These are phyloP conservation scores for Salinomyces thailandicus DNA, from an alignment of 2,329 filamentous ascomycete genomes.

Conservation along the genomic window DNA sequence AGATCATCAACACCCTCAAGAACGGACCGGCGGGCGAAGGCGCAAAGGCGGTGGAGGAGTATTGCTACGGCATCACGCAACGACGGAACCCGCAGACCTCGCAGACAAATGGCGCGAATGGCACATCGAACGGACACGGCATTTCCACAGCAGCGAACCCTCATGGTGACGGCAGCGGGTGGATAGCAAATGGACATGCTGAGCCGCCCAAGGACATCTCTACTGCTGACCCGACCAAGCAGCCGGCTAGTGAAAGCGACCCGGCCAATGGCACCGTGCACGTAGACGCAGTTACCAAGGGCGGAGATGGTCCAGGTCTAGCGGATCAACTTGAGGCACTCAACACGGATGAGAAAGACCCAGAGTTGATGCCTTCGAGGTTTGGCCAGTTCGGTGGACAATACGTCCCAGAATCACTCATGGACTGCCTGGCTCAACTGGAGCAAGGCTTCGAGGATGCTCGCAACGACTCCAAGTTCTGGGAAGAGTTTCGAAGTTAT, in stretches of 20 bases:
- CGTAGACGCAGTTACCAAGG: conserved; percentile 57
- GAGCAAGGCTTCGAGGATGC: conserved; percentile 85
- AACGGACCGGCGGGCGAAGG: conserved; percentile 56
- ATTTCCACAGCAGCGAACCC: conserved; percentile 25
- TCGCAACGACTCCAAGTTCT: conserved; percentile 80
- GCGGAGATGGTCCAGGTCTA: conserved; percentile 54
- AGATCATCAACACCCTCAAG: conserved; percentile 75
- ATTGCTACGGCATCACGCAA: conserved; percentile 61
- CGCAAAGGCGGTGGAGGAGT: conserved; percentile 69
- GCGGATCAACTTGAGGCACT: conserved; percentile 78
- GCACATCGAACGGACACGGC: conserved; percentile 17
- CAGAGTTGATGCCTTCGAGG: conserved; percentile 60
- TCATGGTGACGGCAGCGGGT: conserved; percentile 26
- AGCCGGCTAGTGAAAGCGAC: conserved; percentile 21
- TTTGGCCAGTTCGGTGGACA: conserved; percentile 96
- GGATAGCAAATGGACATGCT: conserved; percentile 22
- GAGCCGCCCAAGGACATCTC: conserved; percentile 25
- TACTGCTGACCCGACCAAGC: conserved; percentile 25
- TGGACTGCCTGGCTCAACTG: conserved; percentile 88
- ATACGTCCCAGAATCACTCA: conserved; percentile 93
- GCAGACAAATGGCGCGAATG: conserved; percentile 9
- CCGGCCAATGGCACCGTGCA: conserved; percentile 45
- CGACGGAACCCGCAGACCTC: conserved; percentile 16
- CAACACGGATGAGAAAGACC: conserved; percentile 48
- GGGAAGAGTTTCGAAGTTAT: conserved; percentile 92